Evolutionary conservation across 1,139 yeast genomes (phyloP), one percentile per base, ranked within the genome.

Genomic region (Magnusiomyces sp.): DNA sequence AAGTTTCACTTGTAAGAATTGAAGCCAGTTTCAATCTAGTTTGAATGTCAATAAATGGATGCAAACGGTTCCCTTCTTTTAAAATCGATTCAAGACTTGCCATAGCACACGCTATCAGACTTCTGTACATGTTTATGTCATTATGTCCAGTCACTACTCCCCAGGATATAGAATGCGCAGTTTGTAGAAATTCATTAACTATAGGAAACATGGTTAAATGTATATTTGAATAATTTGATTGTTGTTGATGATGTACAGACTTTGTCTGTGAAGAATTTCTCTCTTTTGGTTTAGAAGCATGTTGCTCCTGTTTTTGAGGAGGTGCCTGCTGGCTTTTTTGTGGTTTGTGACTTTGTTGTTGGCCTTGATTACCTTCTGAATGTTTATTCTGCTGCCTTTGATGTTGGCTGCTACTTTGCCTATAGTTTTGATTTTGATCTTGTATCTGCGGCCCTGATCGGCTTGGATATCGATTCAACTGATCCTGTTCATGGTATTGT

Each of bases 131-230:
- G 23, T 37, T 29, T 3, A 44, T 23, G 5, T 45, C 46, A 14
- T 48, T 46, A 13, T 36, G 42, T 10, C 52, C 54, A 14, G 48
- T 43, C 2, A 49, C 47, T 3, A 51, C 43, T 13, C 48, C 48
- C 54, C 54, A 51, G 16, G 50, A 44, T 36, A 51, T 44, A 32
- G 42, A 23, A 31, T 51, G 48, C 1, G 54, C 54, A 2, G 47
- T 38, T 3, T 38, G 27, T 5, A 51, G 29, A 40, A 31, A 51
- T 37, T 51, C 54, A 14, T 37, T 40, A 14, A 51, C 51, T 5
- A 51, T 41, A 10, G 54, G 54, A 34, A 51, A 51, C 42, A 51
- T 43, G 11, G 50, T 45, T 10, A 51, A 41, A 34, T 51, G 54
- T 1, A 46, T 38, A n/a, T 38, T 40, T 16, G 51, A 46, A 23